Conservation (phyloP, 192 early-diverging fungal genomes). For the Pecoramyces ruminantium region DNA sequence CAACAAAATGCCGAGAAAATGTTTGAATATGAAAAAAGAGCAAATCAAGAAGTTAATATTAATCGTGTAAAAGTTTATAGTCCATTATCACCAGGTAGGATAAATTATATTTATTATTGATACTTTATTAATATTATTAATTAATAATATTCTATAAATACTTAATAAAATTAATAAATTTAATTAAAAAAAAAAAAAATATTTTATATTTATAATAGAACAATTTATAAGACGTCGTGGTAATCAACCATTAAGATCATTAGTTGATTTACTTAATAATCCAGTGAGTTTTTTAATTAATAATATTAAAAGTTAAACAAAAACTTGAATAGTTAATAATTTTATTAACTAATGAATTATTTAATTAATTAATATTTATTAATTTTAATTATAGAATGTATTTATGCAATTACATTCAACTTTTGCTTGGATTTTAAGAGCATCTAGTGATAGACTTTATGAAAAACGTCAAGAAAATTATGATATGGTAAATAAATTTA, state of each 20-base stretch:
- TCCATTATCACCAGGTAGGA: constrained; percentile 8
- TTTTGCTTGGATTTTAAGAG: constrained; percentile 42
- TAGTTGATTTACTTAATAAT: constrained; percentile 25
- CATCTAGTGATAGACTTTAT: constrained; percentile 22
- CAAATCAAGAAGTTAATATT: neutral
- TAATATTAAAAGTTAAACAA: too few relatives aligned
- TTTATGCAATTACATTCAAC: constrained; percentile 39
- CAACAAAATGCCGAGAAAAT: constrained; percentile 19
- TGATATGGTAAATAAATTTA: constrained; percentile 14
- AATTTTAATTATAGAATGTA: constrained; percentile 28
- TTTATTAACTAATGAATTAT: too few relatives aligned
- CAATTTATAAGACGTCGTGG: constrained; percentile 28
- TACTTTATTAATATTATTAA: too few relatives aligned
- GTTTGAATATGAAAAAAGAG: constrained; percentile 17
- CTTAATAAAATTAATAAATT: too few relatives aligned
- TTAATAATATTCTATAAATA: too few relatives aligned
- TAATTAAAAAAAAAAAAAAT: too few relatives aligned
- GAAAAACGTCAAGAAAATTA: constrained; percentile 28
- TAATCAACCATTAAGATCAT: constrained; percentile 24
- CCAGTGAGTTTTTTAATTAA: constrained; percentile 11
- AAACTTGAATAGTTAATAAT: too few relatives aligned
- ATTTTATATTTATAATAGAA: constrained; percentile 12
- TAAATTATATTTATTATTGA: neutral
- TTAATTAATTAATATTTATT: neutral
- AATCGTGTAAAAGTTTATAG: neutral